phyloP scores from a whole-genome alignment of 2,329 filamentous ascomycete species.

The Ophiocordyceps camponoti-saundersi region DNA sequence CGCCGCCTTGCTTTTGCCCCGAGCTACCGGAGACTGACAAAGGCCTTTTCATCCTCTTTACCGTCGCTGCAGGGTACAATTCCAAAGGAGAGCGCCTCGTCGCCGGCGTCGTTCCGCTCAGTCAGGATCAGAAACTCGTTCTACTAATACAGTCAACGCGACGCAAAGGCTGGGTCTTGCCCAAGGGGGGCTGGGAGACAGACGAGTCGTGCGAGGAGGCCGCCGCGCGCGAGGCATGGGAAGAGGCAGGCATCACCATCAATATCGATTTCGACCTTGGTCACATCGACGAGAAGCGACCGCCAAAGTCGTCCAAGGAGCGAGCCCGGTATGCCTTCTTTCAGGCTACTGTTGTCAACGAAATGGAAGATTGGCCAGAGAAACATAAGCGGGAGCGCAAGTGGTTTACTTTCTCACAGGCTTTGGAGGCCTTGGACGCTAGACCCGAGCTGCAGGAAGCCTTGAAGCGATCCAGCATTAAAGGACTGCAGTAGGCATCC shows the following conservation, averaged over 20 bases:
- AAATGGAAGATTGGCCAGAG: conserved; percentile 85
- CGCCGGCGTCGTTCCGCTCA: conserved; percentile 83
- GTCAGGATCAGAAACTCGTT: conserved; percentile 70
- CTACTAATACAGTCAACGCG: conserved; percentile 86
- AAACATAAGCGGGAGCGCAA: conserved; percentile 75
- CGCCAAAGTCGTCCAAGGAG: conserved; percentile 55
- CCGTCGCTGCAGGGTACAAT: conserved; percentile 57
- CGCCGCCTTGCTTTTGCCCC: background rate
- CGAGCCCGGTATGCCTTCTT: conserved; percentile 59
- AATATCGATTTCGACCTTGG: conserved; percentile 74
- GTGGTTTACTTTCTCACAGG: conserved; percentile 78
- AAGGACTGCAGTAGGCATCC: conserved; percentile 14
- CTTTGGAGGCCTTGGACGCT: conserved; percentile 56
- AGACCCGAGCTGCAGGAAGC: conserved; percentile 83
- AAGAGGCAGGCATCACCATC: conserved; percentile 86
- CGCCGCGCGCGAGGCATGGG: conserved; percentile 86
- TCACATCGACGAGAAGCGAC: conserved; percentile 66
- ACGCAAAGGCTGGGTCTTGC: conserved; percentile 86
- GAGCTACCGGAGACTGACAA: background rate
- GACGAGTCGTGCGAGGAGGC: conserved; percentile 80
- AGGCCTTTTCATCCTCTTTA: conserved; percentile 5
- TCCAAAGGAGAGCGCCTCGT: conserved; percentile 85
- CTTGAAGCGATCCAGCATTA: conserved; percentile 62
- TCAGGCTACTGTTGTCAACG: conserved; percentile 73
- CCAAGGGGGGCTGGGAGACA: conserved; percentile 94